Base-by-base conservation (phyloP, 2,329 filamentous ascomycete species). In the Cadophora luteo-olivacea region DNA sequence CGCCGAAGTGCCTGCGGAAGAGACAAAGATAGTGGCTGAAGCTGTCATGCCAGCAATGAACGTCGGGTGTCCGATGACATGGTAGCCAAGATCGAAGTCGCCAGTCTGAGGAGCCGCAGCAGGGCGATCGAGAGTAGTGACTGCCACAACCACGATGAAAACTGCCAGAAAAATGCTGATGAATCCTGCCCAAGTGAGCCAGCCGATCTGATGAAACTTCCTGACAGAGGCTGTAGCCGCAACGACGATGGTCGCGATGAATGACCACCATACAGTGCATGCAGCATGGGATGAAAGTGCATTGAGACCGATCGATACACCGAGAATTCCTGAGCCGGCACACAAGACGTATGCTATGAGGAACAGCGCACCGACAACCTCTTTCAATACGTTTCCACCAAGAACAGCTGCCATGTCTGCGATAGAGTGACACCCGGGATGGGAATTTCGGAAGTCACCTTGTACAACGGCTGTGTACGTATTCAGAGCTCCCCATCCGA, bases 131-230 rank as follows among this genome's bases (percentile, higher is more conserved):
- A 80, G 81, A 0, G 81, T 83, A 0, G 87, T 89, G 2, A 90
- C 87, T 6, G 84, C 86, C 48, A 90, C 80, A 38, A 80, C 81
- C 12, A 70, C 49, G 65, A 87, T 86, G 68, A 88, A 83, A 0
- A 89, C 83, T 4, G 87, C 87, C 19, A 83, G 78, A 71, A 86
- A 89, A 48, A 90, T 84, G 33, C 83, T 86, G 4, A 83, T 67
- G 72, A 90, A 89, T 0, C 88, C 88, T 12, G 82, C 83, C 84
- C 86, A 90, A 0, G 86, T 88, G 54, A 90, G 78, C 85, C 86
- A 89, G 2, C 84, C 86, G 68, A 90, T 85, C 72, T 88, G 85
- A 63, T 86, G 82, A 72, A 89, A 85, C 66, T 86, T 90, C 69
- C 87, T 83, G 5, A 88, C 81, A 32, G 82, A 84, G 0, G 86